Base-by-base conservation (phyloP, 1,284 basidiomycete species). In the Ganoderma sinense region DNA sequence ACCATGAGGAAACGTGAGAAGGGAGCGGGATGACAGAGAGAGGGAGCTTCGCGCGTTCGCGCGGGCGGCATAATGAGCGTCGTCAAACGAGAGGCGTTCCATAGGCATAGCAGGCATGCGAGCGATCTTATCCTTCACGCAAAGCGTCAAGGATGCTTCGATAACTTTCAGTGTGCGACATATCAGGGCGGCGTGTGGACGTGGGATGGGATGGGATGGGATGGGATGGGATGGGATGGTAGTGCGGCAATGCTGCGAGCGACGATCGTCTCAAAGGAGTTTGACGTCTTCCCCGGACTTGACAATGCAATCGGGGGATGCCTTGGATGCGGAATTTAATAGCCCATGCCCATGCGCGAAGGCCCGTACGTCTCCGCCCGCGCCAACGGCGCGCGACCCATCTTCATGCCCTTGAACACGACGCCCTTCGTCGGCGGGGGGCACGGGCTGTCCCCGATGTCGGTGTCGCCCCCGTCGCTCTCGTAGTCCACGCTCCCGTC, bases 361-460 rank as follows among this genome's bases (percentile, higher is more conserved):
- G 89, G 86, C 33, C 87, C 87, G 74, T 89, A 92, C 2, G 91
- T 92, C 78, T 92, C 91, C 4, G 91, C 86, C 18, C 90, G 85
- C 18, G 79, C 74, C 31, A 93, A 80, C 20, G 85, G 82, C 36
- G 78, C 83, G 53, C 85, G 84, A 5, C 75, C 81, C 33, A 87
- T 75, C 80, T 86, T 88, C 79, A 88, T 90, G 74, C 82, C 83
- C 77, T 89, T 90, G 71, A 86, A 81, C n/a, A 77, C 78, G 64
- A 79, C 80, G 51, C 80, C 82, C 76, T 90, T 92, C 51, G 84
- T 87, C 14, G 91, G 89, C 48, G 92, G 91, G 16, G 93, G 93
- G 81, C 93, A 94, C 1, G 93, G 93, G 75, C 93, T 94, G 75
- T 93, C 92, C 20, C 91, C 92, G 63, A 94, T 81, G 74, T 94